Evolutionary conservation across 495 filamentous ascomycete genomes (phyloP), one percentile per base, ranked within the genome.

Genomic region (Articulospora tetracladia): DNA sequence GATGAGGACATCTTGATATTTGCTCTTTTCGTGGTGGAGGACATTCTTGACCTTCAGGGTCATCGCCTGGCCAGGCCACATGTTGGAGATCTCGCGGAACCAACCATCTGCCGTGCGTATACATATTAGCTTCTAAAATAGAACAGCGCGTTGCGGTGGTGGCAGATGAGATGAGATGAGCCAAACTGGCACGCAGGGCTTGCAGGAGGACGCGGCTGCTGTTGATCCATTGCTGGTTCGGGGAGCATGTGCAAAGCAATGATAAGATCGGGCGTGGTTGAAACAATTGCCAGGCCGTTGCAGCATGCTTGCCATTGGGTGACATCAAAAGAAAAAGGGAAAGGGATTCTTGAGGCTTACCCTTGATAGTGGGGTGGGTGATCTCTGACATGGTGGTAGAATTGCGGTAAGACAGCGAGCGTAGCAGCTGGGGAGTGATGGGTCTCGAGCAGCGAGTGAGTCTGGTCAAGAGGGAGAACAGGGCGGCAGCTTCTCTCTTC

Each of bases 41-140:
- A 97, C 86, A 78, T 96, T 89, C 75, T 99, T 91, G 73, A 99
- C 93, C 79, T 90, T 93, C 72, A 99, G 86, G 63, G 89, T 96
- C 93, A 98, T 97, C 69, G 94, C 94, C 77, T 98, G 95, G 68
- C 94, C 94, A 51, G 94, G 94, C 94, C 95, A 99, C 92, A 97
- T 97, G 68, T 90, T 78, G 59, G 90, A 95, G 75, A 96, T 87
- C 77, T 98, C 95, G 72, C 92, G 91, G 87, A 98, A 98, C 95
- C 94, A 99, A 77, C 93, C 94, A 95, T 98, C 93, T 96, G 30
- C 19, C 7, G 20, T 22, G 25, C 39, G 20, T n/a, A 19, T 23
- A 53, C 6, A 20, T 10, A 41, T 39, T 11, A 55, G 32, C 19
- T 20, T 52, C 51, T 47, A 48, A 27, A 60, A 55, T 57, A 57